Base-by-base conservation (phyloP, 2,329 filamentous ascomycete species). In the Xylariaceae sp. region DNA sequence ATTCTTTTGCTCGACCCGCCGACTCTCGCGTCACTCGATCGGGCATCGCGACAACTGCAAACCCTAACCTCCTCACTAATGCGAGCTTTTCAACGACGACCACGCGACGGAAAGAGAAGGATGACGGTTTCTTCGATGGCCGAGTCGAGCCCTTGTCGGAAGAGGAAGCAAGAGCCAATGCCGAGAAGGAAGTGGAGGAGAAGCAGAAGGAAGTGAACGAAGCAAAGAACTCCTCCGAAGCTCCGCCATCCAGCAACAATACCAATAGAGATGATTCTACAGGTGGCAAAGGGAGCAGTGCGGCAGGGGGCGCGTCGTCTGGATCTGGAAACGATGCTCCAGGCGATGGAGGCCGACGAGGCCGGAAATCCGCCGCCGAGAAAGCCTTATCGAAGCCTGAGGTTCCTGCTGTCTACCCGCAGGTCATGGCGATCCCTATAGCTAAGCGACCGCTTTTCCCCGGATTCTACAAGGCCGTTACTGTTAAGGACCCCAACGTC, bases 381-480 rank as follows among this genome's bases (percentile, higher is more conserved):
- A 82, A 81, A 57, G 83, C 86, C 18, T 73, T 97, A 30, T 81
- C 89, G 55, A 97, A 97, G 67, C 87, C 89, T 2, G 80, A 85
- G 3, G 85, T 97, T 12, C 93, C 93, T 12, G 93, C 98, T 47
- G 83, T 96, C 33, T 98, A 98, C 63, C 93, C 93, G 3, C 93
- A 97, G 63, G 90, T 98, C 41, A 88, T 98, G 77, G 91, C 91
- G 2, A 95, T 98, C 42, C 93, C 93, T 7, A 96, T 98, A 56
- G 87, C 89, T 19, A 89, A 94, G 64, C 79, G 93, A 39, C 93
- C 93, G 9, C 72, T 98, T 11, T 98, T 97, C 66, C 93, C 93
- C 1, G 93, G 93, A 1, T 98, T 97, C 67, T 98, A 98, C 72
- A 98, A 98, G 68, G 91, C 93, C 9, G 93, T 98, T 53, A 98